Evolutionary conservation across 371 early-diverging fungal species (phyloP), one percentile per base, ranked within the genome.

Genomic region (Funneliformis caledonium): DNA sequence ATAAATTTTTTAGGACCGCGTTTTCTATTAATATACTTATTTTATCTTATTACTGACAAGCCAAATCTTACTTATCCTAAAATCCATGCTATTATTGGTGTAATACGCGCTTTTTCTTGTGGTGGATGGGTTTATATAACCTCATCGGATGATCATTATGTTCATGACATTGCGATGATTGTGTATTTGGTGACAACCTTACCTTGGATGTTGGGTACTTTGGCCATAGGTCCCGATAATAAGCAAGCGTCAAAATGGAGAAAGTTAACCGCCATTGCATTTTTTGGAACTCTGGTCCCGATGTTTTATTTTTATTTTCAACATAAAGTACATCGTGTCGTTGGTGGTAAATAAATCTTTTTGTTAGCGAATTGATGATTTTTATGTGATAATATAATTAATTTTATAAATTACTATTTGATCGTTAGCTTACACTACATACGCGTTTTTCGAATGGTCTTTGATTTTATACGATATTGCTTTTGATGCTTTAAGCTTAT

Each of bases 51-150:
- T 82, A 85, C 83, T 22, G 81, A 68, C 47, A 86, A 88, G 26
- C 85, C 86, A 22, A 87, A 88, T 33, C 82, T 84, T 68, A 83
- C 85, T 50, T 89, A 87, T 83, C 89, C 93, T 69, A 86, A 88
- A 82, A 88, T 90, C 68, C 86, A 94, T 56, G 86, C 92, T 75
- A 72, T 82, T 68, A 86, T 93, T 31, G 94, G 92, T 33, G 81
- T 94, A 59, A 72, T 93, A 69, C 91, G 94, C 76, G 93, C 94
- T 6, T 87, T 92, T 4, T 86, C 94, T 22, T 93, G 93, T 77
- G 94, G 93, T 76, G 94, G 93, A 60, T 95, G 94, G 93, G 93
- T 93, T 4, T 95, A 93, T 82, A 88, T 95, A 82, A 95, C 94
- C 2, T 93, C 93, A 0, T 90, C 93, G 10, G 94, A 95, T 78